Evolutionary conservation across 139 green algal species (phyloP), one percentile per base, ranked within the genome.

Genomic region (Gonium pectorale): DNA sequence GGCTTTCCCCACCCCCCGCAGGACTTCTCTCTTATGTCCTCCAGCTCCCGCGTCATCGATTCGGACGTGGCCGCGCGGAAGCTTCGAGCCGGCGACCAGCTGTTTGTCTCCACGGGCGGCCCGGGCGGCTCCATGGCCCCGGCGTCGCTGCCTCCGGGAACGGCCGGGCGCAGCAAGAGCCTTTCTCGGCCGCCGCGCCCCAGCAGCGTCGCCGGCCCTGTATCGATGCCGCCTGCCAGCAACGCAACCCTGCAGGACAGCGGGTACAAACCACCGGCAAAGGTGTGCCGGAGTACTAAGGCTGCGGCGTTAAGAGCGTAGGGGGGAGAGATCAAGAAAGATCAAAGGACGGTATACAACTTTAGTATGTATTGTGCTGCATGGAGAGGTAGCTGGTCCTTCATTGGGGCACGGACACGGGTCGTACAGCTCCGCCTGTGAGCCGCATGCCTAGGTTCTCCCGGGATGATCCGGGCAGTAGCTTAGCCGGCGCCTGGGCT

Each of bases 201-300:
- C n/a, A n/a, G n/a, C n/a, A n/a, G n/a, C n/a, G n/a, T n/a, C n/a
- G n/a, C n/a, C n/a, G n/a, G n/a, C n/a, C 64, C 17, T 56, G 49
- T 56, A 26, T 56, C 13, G 49, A 17, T 13, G 13, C 17, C 17
- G 43, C 2, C 68, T 37, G 26, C 40, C 67, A 59, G 72, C 51
- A 37, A 37, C 21, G 9, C 40, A 52, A 3, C 27, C 41, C 38
- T 31, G 73, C 56, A 4, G 35, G 56, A 26, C 9, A 71, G 60
- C 27, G 75, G n/a, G 17, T 71, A 59, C n/a, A 71, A 71, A 59
- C 56, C 75, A 2, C 75, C 75, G 2, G 59, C 75, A 0, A 71
- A 71, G 75, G 73, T 81, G 56, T 4, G 69, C 19, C n/a, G 7
- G 3, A 41, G 21, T 2, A 9, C 11, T 3, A 11, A 8, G 7